A percentile compares a stretch with the other conserved stretches of the same genome.
These are phyloP conservation scores for Aspergillus carbonarius DNA, from an alignment of 2,329 filamentous ascomycete genomes.

Conservation along the genomic window DNA sequence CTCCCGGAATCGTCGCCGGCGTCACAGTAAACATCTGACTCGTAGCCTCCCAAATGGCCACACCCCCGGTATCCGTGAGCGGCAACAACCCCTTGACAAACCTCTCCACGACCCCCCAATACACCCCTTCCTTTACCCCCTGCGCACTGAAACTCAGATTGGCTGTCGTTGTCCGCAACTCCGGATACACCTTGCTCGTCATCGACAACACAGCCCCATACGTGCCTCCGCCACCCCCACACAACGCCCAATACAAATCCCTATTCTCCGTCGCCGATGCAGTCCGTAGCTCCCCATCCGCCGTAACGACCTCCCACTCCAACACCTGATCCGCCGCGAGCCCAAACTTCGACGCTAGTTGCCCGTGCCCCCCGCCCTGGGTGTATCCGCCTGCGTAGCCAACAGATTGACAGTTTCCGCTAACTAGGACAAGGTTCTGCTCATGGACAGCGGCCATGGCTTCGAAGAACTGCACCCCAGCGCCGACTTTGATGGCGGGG, in stretches of 20 bases:
- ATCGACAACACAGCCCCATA: slow-evolving; percentile 39
- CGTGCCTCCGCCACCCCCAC: slow-evolving; percentile 19
- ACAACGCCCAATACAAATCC: slow-evolving; percentile 22
- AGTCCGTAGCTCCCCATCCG: slow-evolving; percentile 25
- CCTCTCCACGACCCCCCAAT: slow-evolving; percentile 52
- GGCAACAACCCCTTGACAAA: slow-evolving; percentile 45
- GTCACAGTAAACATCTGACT: slow-evolving; percentile 49
- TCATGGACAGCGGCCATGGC: slow-evolving; percentile 48
- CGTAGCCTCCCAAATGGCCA: slow-evolving; percentile 51
- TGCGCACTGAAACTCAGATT: slow-evolving; percentile 42
- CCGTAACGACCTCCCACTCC: slow-evolving; percentile 50
- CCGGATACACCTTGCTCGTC: slow-evolving; percentile 52
- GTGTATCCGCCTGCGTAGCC: slow-evolving; percentile 60
- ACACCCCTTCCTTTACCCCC: slow-evolving; percentile 41
- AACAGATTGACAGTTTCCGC: slow-evolving; percentile 55
- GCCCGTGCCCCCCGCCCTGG: slow-evolving; percentile 58
- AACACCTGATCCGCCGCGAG: slow-evolving; percentile 54
- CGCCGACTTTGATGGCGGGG: slow-evolving; percentile 53
- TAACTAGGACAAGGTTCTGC: slow-evolving; percentile 52
- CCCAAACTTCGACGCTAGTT: slow-evolving; percentile 51
- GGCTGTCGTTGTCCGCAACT: slow-evolving; percentile 43
- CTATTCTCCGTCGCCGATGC: slow-evolving; percentile 16
- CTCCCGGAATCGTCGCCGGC: slow-evolving; percentile 49
- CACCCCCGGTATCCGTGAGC: slow-evolving; percentile 52
- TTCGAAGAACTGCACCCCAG: slow-evolving; percentile 54